Evolutionary conservation across 768 basidiomycete genomes (phyloP), one percentile per base, ranked within the genome.

Genomic region (Leccinum variicolor): DNA sequence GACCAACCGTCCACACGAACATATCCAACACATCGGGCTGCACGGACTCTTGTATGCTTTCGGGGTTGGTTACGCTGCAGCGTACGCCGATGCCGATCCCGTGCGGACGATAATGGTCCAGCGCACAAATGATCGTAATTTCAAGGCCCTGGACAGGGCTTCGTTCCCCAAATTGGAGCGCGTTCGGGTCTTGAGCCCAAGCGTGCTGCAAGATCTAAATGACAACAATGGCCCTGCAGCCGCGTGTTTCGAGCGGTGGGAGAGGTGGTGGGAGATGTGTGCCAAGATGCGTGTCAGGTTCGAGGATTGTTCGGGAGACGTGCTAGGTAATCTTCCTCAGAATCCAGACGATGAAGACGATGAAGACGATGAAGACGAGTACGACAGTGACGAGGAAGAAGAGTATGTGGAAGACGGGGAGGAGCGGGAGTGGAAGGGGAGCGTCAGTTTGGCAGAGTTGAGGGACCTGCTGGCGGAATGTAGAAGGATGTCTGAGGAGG

Each of bases 291-390:
- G 81, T 1, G 73, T 90, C 5, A 70, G 85, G 45, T 66, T 92
- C 51, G 89, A 92, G 71, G 90, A 92, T 68, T 91, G 89, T 64
- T 90, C 90, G 0, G 89, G 87, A 0, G 81, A 75, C 13, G 62
- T 76, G 52, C 71, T 92, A 36, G 90, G 90, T 0, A 64, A 64
- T 52, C 66, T 75, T 26, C 73, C 69, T 25, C 67, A 64, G 36
- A 59, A 73, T 13, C 68, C 70, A 0, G 72, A 69, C 0, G 74
- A 69, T 1, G 73, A 71, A 3, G 72, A 73, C 0, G 73, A 73
- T n/a, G n/a, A n/a, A 0, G 72, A 69, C 0, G 74, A 69, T 1
- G 73, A 71, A 3, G 72, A 73, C 0, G 73, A 73, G 4, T 67
- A 68, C 1, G 71, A 71, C 5, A 70, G 71, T 15, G 72, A 71